Evolutionary conservation across 345 rosid genomes (phyloP).

Genomic region (Citrus reticulata): DNA sequence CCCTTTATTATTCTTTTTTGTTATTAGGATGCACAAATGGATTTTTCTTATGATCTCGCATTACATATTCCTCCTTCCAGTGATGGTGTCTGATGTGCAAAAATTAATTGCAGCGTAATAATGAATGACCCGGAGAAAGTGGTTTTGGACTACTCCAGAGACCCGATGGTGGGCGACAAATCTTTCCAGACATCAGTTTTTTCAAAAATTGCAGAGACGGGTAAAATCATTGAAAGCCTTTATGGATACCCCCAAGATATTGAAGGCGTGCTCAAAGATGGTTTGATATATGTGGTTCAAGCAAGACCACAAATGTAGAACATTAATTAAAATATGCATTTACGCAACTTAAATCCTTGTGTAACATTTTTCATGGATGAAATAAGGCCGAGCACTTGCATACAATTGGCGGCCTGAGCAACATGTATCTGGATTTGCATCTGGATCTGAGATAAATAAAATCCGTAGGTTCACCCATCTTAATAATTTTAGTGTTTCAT

Average conservation of each 20-base stretch:
- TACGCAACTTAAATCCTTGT: too few species aligned
- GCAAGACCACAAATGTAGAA: slow-evolving; percentile 33
- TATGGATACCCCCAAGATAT: slow-evolving; percentile 33
- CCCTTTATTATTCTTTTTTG: too few species aligned
- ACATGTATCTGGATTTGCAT: too few species aligned
- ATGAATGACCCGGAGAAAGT: slow-evolving; percentile 32
- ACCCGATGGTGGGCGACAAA: slow-evolving; percentile 22
- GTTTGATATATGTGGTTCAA: slow-evolving; percentile 31
- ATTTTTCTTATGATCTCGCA: neutral
- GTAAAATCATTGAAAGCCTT: slow-evolving; percentile 31
- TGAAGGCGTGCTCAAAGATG: slow-evolving; percentile 39
- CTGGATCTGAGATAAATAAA: too few species aligned
- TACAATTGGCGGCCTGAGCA: too few species aligned
- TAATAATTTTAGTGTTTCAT: too few species aligned
- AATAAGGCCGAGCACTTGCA: too few species aligned
- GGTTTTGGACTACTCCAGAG: slow-evolving; percentile 32
- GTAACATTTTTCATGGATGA: too few species aligned
- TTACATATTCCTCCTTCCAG: neutral
- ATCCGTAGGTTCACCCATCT: too few species aligned
- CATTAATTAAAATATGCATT: too few species aligned
- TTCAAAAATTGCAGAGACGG: slow-evolving; percentile 34
- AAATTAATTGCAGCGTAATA: slow-evolving; percentile 22
- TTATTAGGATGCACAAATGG: too few species aligned
- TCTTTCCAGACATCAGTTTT: slow-evolving; percentile 28
- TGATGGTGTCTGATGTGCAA: neutral